Evolutionary conservation across 2,329 filamentous ascomycete genomes (phyloP).

Genomic region (Zymoseptoria ardabiliae): DNA sequence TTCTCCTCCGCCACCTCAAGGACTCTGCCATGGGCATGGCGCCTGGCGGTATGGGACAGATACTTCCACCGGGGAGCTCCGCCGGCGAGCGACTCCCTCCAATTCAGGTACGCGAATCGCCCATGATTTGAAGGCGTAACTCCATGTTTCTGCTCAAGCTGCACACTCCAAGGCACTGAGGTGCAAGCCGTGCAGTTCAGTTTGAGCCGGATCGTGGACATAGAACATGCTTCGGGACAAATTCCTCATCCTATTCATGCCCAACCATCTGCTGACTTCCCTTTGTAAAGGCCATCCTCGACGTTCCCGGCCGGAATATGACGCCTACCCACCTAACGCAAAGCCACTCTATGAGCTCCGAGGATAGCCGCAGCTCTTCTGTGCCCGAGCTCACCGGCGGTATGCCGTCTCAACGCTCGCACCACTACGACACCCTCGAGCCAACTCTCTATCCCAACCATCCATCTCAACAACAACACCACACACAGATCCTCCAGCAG

Average conservation of each 20-base stretch:
- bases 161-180: too few relatives aligned
- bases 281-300: conserved; percentile 17
- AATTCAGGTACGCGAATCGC: too few relatives aligned
- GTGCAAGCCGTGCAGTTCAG: too few relatives aligned
- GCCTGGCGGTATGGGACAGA: neutral
- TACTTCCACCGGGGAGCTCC: neutral
- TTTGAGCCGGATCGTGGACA: too few relatives aligned
- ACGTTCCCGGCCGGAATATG: conserved; percentile 7
- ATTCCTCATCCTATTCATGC: too few relatives aligned
- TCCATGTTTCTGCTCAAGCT: too few relatives aligned
- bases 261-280: too few relatives aligned
- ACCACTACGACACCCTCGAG: conserved; percentile 8
- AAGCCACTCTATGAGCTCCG: conserved; percentile 16
- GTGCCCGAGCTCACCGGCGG: neutral
- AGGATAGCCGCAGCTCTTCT: conserved; percentile 14
- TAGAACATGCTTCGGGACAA: too few relatives aligned
- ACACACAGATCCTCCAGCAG: neutral
- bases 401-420: conserved; percentile 2
- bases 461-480: neutral
- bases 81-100: conserved; percentile 14
- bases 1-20: conserved; percentile 16
- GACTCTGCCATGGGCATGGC: conserved; percentile 10
- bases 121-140: too few relatives aligned
- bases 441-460: conserved; percentile 4
- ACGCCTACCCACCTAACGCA: conserved; percentile 11